These are phyloP conservation scores for Russula lepida DNA, from an alignment of 768 basidiomycete species.

Conservation along the genomic window DNA sequence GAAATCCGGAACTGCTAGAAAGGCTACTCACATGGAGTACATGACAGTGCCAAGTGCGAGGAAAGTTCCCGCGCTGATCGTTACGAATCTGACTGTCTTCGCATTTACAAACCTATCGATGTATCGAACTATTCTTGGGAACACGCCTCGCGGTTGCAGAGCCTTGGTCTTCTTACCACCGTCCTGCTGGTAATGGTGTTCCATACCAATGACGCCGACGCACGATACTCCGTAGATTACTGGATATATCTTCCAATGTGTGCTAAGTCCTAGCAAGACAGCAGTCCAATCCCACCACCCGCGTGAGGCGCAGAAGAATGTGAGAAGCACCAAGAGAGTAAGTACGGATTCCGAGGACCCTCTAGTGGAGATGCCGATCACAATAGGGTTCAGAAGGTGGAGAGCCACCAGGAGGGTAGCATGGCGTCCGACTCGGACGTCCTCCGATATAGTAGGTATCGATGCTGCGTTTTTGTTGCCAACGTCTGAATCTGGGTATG, in stretches of 20 bases:
- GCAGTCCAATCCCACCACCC: conserved; percentile 60
- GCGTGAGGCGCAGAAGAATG: conserved; percentile 52
- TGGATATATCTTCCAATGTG: conserved; percentile 98
- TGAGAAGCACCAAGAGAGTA: conserved; percentile 65
- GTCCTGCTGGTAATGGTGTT: conserved; percentile 1
- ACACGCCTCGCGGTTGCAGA: background rate
- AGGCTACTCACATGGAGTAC: conserved; percentile 60
- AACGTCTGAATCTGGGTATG: background rate
- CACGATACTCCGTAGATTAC: conserved; percentile 82
- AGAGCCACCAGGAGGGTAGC: conserved; percentile 55
- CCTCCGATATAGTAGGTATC: background rate
- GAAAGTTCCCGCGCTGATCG: conserved; percentile 67
- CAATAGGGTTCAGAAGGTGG: conserved; percentile 89
- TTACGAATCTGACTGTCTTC: conserved; percentile 52
- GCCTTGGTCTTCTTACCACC: background rate
- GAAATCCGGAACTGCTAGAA: background rate
- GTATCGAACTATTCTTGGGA: background rate
- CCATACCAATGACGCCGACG: conserved; percentile 42
- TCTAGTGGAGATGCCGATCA: conserved; percentile 93
- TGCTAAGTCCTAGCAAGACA: conserved; percentile 65
- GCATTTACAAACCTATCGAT: conserved; percentile 38
- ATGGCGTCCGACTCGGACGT: background rate
- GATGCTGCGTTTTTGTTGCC: background rate
- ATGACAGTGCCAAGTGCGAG: conserved; percentile 48
- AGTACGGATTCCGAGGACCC: conserved; percentile 92